A percentile compares a stretch with the other conserved stretches of the same genome.
These are phyloP conservation scores for Ceriops decandra DNA, from an alignment of 345 rosid genomes.

Conservation along the genomic window DNA sequence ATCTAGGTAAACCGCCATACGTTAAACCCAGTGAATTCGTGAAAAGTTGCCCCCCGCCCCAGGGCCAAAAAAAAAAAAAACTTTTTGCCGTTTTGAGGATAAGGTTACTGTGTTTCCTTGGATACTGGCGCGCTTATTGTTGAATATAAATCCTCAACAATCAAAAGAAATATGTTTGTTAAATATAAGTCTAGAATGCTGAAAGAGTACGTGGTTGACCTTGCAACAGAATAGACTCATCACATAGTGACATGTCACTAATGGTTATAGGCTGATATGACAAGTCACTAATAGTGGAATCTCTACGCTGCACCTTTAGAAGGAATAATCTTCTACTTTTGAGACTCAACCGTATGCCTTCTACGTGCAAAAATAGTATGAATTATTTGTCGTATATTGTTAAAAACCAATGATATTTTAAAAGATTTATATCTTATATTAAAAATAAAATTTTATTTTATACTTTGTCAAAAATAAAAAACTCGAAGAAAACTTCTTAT, in stretches of 20 bases:
- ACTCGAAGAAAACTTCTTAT: too few relatives aligned
- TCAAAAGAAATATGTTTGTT: background rate
- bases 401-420: background rate
- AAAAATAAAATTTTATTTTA: background rate
- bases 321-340: background rate
- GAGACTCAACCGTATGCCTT: background rate
- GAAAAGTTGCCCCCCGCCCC: too few relatives aligned
- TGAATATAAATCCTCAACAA: background rate
- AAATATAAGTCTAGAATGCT: background rate
- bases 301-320: slow-evolving; percentile 22
- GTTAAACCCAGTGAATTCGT: too few relatives aligned
- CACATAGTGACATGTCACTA: background rate
- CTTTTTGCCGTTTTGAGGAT: too few relatives aligned
- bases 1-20: too few relatives aligned
- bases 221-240: background rate
- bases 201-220: background rate
- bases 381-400: background rate
- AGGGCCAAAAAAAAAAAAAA: too few relatives aligned
- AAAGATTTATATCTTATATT: background rate
- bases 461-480: too few relatives aligned
- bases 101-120: too few relatives aligned
- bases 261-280: background rate
- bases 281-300: slow-evolving; percentile 13
- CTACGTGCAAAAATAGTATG: background rate
- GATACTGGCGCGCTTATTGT: background rate